Base-by-base conservation (phyloP, 495 filamentous ascomycete genomes). In the Aspergillus kassunensis region DNA sequence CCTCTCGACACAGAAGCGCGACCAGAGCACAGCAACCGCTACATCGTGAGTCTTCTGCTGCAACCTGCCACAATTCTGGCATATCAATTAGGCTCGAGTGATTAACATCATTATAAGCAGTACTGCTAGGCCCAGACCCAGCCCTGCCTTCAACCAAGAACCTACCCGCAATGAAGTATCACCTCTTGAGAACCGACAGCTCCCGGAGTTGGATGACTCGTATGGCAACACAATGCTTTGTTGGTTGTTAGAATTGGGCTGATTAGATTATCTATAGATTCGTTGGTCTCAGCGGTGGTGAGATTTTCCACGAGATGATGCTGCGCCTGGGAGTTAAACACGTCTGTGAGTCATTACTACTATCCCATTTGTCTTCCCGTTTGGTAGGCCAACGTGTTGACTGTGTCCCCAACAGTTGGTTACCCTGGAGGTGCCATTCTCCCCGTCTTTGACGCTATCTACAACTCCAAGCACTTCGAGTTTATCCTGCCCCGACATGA, bases 241-340 rank as follows among this genome's bases (percentile, higher is more conserved):
- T 12, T 44, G n/a, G 20, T 44, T 25, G 30, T 21, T 24, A 21
- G 19, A 49, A 47, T 47, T 37, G 39, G 37, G 43, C 46, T 31
- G 27, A 61, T 39, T 49, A 55, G 19, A 54, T 52, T 56, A 29
- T 34, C 24, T 12, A 59, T 55, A 88, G 89, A 46, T 96, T 98
- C 74, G 88, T 97, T 65, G 95, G 95, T 27, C 88, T 90, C 76
- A 95, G 80, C 43, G 95, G 95, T 67, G 93, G 93, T 63, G 85
- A 96, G 66, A 97, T 98, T 55, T 96, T 98, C 76, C 91, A 98
- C 62, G 91, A 98, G 72, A 97, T 98, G 93, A 96, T 98, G 90
- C 80, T 91, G 34, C 77, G 93, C 62, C 90, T 91, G 55, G 82
- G 76, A 54, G 95, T 98, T 24, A 91, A 96, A 75, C 88, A 95